A percentile compares a stretch with the other conserved stretches of the same genome.
Conservation (phyloP, 345 rosid species). For the Moricandia moricandioides region DNA sequence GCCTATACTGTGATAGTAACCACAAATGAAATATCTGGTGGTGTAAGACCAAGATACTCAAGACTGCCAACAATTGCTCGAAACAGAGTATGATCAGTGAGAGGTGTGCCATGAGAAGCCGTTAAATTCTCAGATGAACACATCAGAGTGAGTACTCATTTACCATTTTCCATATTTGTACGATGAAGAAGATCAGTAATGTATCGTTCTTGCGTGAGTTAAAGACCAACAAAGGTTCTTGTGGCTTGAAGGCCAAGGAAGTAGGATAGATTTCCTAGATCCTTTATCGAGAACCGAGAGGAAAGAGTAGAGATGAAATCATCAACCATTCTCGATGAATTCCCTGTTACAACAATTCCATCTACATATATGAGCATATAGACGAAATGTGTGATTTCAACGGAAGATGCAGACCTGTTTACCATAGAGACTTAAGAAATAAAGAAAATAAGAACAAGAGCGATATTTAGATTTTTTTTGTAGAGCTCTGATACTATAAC, state of each 20-base stretch:
- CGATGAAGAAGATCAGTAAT: background rate
- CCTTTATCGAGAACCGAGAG: background rate
- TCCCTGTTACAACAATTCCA: background rate
- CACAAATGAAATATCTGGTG: background rate
- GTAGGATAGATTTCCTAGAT: background rate
- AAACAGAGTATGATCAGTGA: background rate
- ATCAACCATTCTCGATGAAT: background rate
- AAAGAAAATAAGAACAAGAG: no score
- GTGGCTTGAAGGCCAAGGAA: background rate
- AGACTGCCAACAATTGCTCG: background rate
- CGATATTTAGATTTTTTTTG: no score
- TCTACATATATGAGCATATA: background rate
- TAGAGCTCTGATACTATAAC: no score
- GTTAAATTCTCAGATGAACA: background rate
- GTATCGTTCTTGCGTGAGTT: background rate
- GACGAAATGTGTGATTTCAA: background rate
- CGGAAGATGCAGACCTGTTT: no score
- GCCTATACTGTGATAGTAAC: background rate
- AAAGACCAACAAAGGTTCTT: background rate
- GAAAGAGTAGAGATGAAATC: background rate
- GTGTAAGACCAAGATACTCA: background rate
- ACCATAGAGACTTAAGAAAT: no score
- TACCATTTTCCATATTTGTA: background rate
- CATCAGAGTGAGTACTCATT: background rate
- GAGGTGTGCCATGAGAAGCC: background rate